Percentiles rank a stretch among this genome's conserved stretches.
phyloP scores from a whole-genome alignment of 1,139 yeast species.

The Geotrichum cucujoidarum region DNA sequence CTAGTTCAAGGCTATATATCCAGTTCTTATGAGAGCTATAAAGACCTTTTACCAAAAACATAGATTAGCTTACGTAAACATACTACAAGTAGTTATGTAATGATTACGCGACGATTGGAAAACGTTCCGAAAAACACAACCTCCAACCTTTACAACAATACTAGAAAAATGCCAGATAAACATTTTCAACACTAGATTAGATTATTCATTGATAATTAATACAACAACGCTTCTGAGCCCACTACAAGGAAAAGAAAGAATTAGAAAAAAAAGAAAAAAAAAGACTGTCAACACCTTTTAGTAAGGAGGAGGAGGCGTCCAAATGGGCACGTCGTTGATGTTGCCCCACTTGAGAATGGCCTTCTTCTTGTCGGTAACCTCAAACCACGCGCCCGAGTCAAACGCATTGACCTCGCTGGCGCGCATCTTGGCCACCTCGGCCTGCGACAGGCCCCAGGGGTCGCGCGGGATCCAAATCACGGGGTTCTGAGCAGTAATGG shows the following conservation, averaged over 20 bases:
- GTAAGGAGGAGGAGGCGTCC: conserved; percentile 14
- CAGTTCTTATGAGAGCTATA: too few relatives aligned
- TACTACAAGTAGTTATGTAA: too few relatives aligned
- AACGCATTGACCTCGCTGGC: conserved; percentile 46
- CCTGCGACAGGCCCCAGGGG: conserved; percentile 68
- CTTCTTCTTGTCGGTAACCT: conserved; percentile 39
- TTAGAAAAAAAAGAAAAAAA: neutral
- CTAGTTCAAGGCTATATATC: too few relatives aligned
- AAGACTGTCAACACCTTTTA: neutral
- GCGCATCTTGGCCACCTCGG: conserved; percentile 47
- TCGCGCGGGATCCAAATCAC: conserved; percentile 85
- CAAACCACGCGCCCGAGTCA: conserved; percentile 57
- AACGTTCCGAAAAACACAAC: too few relatives aligned
- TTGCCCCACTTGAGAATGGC: conserved; percentile 24
- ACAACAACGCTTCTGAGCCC: too few relatives aligned
- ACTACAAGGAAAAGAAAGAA: neutral
- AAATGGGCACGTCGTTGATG: conserved; percentile 28
- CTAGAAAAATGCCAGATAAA: too few relatives aligned
- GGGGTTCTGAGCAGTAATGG: conserved; percentile 61
- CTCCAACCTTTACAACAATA: too few relatives aligned
- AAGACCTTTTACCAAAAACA: too few relatives aligned
- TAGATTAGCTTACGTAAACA: too few relatives aligned
- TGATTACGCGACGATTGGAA: too few relatives aligned
- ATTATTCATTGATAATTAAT: too few relatives aligned
- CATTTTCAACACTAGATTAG: too few relatives aligned